Evolutionary conservation across 129 eudicot genomes (phyloP).

Genomic region (Smallanthus sonchifolius): DNA sequence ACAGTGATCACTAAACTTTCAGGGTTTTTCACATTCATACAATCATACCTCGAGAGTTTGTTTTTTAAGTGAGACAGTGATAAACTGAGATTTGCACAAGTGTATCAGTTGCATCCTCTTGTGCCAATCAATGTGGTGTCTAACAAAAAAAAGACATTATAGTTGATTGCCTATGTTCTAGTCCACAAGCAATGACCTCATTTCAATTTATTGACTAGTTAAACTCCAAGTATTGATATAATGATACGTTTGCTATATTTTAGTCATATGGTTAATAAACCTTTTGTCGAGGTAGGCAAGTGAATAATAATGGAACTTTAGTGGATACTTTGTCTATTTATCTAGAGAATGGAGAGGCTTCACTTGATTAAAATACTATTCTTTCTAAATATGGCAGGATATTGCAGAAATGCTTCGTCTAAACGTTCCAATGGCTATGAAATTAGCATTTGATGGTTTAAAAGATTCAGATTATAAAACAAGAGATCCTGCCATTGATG

Average conservation of each 20-base stretch:
- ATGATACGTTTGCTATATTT: neutral
- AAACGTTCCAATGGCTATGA: slow-evolving; percentile 77
- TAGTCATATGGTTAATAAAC: neutral
- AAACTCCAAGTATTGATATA: neutral
- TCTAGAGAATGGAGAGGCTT: neutral
- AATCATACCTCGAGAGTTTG: neutral
- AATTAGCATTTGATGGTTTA: slow-evolving; percentile 56
- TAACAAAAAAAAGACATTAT: neutral
- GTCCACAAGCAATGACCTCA: neutral
- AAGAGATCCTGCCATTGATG: slow-evolving; percentile 60
- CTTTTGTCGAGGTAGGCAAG: neutral
- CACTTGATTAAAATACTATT: neutral
- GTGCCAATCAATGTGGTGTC: neutral
- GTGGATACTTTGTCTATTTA: neutral
- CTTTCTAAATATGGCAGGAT: slow-evolving; percentile 33
- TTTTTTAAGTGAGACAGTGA: neutral
- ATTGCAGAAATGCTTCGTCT: slow-evolving; percentile 75
- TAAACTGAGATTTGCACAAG: neutral
- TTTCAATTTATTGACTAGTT: neutral
- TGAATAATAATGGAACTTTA: neutral
- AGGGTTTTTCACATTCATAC: neutral
- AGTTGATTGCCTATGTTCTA: slow-evolving; percentile 3
- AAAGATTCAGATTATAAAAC: slow-evolving; percentile 63
- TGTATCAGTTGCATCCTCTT: neutral
- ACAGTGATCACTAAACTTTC: neutral